These are phyloP conservation scores for Pulveroboletus sp. DNA, from an alignment of 768 basidiomycete species.

Conservation along the genomic window DNA sequence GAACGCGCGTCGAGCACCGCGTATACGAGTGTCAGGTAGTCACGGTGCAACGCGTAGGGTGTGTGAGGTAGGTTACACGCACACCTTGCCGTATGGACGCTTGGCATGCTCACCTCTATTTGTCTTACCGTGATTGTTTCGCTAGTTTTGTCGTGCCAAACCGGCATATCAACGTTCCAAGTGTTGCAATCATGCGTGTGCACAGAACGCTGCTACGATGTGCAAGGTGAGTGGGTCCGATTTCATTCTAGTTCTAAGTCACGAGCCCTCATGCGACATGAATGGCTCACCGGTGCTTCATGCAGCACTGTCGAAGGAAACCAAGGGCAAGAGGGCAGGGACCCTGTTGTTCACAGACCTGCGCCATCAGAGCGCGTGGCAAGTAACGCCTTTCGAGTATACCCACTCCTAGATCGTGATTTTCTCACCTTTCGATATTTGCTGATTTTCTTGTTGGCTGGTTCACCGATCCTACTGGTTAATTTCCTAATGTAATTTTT, in stretches of 20 bases:
- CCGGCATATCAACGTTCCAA: slow-evolving; percentile 51
- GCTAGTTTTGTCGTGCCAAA: slow-evolving; percentile 49
- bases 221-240: slow-evolving; percentile 19
- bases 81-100: neutral
- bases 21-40: slow-evolving; percentile 4
- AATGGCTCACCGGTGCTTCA: neutral
- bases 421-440: neutral
- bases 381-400: slow-evolving; percentile 5
- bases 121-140: slow-evolving; percentile 4
- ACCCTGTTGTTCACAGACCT: slow-evolving; percentile 26
- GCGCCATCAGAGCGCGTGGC: slow-evolving; percentile 16
- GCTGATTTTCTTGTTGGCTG: slow-evolving; percentile 3
- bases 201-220: slow-evolving; percentile 35
- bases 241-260: neutral
- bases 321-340: slow-evolving; percentile 12
- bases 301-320: slow-evolving; percentile 22
- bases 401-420: neutral
- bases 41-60: slow-evolving; percentile 5
- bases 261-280: neutral
- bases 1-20: slow-evolving; percentile 10
- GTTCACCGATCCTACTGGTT: neutral
- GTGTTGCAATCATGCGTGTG: slow-evolving; percentile 61
- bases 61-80: slow-evolving; percentile 21
- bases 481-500: neutral
- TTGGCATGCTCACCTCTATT: neutral